phyloP scores from a whole-genome alignment of 2,329 filamentous ascomycete species.

The Stagonosporopsis vannaccii region DNA sequence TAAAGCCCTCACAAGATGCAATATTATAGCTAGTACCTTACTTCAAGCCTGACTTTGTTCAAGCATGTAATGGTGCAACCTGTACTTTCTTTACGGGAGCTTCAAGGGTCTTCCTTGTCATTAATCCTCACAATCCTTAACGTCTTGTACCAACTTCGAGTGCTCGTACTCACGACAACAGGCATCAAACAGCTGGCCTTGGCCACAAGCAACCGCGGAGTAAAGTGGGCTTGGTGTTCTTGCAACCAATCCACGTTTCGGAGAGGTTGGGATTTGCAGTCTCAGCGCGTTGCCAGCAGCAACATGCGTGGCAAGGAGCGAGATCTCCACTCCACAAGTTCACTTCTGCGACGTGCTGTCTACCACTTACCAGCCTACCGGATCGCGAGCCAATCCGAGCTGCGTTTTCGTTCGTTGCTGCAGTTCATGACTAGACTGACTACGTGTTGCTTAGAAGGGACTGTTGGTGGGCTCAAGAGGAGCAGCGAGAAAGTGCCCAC shows the following conservation, averaged over 20 bases:
- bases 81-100: background rate
- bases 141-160: background rate
- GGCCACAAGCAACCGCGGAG: slow-evolving; percentile 5
- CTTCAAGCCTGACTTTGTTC: background rate
- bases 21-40: background rate
- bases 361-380: slow-evolving; percentile 26
- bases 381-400: slow-evolving; percentile 30
- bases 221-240: slow-evolving; percentile 8
- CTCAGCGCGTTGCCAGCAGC: slow-evolving; percentile 35
- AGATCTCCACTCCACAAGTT: slow-evolving; percentile 21
- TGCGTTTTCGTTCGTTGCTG: slow-evolving; percentile 16
- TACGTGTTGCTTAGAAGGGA: background rate
- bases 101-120: slow-evolving; percentile 18
- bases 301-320: slow-evolving; percentile 24
- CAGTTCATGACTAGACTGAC: slow-evolving; percentile 1
- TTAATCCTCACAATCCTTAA: background rate
- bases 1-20: background rate
- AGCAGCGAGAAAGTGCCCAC: background rate
- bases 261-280: slow-evolving; percentile 39
- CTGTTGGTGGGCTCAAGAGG: background rate
- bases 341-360: slow-evolving; percentile 25
- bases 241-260: slow-evolving; percentile 27
- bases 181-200: slow-evolving; percentile 5
- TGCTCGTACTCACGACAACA: slow-evolving; percentile 4
- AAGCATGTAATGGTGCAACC: slow-evolving; percentile 4